These are phyloP conservation scores for Tulasnella calospora DNA, from an alignment of 768 basidiomycete species.

Conservation along the genomic window DNA sequence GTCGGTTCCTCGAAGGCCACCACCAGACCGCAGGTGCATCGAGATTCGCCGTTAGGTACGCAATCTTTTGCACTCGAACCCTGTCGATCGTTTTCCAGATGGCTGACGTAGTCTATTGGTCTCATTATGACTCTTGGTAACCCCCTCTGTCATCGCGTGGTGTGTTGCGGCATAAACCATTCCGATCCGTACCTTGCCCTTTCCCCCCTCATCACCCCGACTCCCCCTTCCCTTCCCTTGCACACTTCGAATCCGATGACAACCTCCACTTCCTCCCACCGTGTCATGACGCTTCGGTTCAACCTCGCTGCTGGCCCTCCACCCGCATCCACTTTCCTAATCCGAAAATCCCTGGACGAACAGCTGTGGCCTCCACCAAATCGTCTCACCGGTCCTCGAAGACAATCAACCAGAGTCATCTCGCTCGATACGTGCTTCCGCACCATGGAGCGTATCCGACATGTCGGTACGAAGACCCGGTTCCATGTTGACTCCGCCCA, in stretches of 20 bases:
- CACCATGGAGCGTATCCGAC: conserved; percentile 30
- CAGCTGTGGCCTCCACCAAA: conserved; percentile 26
- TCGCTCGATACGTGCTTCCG: conserved; percentile 5
- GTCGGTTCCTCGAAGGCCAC: conserved; percentile 26
- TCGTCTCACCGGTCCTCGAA: conserved; percentile 23
- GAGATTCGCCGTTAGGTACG: conserved; percentile 23
- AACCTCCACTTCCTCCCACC: not conserved
- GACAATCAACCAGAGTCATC: conserved; percentile 8
- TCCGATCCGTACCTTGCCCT: not conserved
- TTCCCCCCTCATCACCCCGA: not conserved
- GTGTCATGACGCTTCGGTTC: not conserved
- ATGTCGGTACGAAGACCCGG: conserved; percentile 27
- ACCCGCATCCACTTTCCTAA: not conserved
- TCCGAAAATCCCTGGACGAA: not conserved
- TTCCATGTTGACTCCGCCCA: conserved; percentile 23
- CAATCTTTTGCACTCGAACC: not conserved
- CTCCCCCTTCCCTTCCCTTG: not conserved
- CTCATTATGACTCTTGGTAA: not conserved
- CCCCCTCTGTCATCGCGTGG: not conserved
- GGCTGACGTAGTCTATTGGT: not conserved
- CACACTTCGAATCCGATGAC: not conserved
- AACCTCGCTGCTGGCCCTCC: not conserved
- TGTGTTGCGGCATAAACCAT: not conserved
- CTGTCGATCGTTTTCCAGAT: not conserved
- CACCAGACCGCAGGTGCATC: conserved; percentile 26